These are phyloP conservation scores for Cynara cardunculus DNA, from an alignment of 129 eudicot species.

Conservation along the genomic window DNA sequence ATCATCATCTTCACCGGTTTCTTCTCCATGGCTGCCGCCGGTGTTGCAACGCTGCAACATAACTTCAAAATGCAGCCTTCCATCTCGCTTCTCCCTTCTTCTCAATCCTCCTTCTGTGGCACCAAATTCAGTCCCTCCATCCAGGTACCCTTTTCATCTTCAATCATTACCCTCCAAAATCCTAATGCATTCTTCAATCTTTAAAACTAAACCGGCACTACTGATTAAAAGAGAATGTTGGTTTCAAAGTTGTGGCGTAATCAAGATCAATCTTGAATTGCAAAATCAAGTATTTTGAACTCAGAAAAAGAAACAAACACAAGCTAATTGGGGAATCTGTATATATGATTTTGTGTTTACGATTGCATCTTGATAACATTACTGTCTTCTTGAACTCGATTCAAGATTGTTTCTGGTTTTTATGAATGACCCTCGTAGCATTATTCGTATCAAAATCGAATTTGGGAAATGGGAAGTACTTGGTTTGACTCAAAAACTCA, in stretches of 20 bases:
- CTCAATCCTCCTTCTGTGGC: conserved; percentile 79
- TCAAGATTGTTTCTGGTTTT: background rate
- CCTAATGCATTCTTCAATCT: conserved; percentile 2
- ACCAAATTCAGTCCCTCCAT: conserved; percentile 57
- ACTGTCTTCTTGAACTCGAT: background rate
- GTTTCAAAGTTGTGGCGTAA: background rate
- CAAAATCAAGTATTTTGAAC: background rate
- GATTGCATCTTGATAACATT: background rate
- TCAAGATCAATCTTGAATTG: conserved; percentile 5
- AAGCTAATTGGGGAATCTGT: background rate
- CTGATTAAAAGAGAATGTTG: background rate
- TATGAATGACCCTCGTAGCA: background rate
- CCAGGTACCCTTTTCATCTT: conserved; percentile 49
- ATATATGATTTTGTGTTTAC: background rate
- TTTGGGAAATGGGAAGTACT: conserved; percentile 10
- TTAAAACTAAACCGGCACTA: background rate
- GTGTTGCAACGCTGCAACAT: conserved; percentile 43
- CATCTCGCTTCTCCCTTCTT: conserved; percentile 60
- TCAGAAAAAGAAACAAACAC: background rate
- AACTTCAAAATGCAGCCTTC: conserved; percentile 48
- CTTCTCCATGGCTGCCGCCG: conserved; percentile 25
- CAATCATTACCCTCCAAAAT: background rate
- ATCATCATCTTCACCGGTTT: conserved; percentile 6
- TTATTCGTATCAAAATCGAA: conserved; percentile 6
- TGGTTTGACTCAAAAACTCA: conserved; percentile 18